Base-by-base conservation (phyloP, 2,329 filamentous ascomycete genomes). In the Pseudogymnoascus sp. region DNA sequence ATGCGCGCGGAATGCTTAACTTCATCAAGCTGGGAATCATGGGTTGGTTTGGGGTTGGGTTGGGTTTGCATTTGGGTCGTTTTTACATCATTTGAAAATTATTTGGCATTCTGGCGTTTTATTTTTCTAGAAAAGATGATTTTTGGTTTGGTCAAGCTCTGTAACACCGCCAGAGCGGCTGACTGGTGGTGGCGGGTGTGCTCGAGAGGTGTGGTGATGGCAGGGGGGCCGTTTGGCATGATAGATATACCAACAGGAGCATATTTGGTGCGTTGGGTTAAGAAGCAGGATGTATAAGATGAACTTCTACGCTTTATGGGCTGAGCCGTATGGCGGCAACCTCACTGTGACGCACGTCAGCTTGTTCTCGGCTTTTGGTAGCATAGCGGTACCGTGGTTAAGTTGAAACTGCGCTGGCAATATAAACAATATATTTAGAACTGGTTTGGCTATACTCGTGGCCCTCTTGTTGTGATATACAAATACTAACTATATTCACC, bases 181-280 rank as follows among this genome's bases (percentile, higher is more conserved):
- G 46, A n/a, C n/a, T 56, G 46, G 11, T 34, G 25, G 28, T 34
- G 28, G 28, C 14, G 28, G 21, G 25, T 56, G n/a, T 18, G 50
- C 46, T 56, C 31, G 25, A 56, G 46, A 56, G 46, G 16, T 53
- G 8, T 31, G 46, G 46, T 21, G 46, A 18, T 53, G 46, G 14
- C 23, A 3, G 14, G 7, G 4, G 25, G 10, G 25, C 28, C 23
- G 34, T n/a, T 14, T 34, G 50, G 28, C 50, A 56, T 16, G 28
- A 56, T 56, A 34, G 50, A 56, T 56, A 56, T 56, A 56, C 50
- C 50, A 56, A 56, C 46, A 28, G 44, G 44, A 50, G 44, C 44
- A 50, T 28, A 31, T 31, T 53, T 16, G 44, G 44, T 11, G 44
- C 44, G 44, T 53, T 53, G 23, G 18, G 44, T 53, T 53, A 8